phyloP scores from a whole-genome alignment of 2,329 filamentous ascomycete genomes.

The Tolypocladium nubicola region DNA sequence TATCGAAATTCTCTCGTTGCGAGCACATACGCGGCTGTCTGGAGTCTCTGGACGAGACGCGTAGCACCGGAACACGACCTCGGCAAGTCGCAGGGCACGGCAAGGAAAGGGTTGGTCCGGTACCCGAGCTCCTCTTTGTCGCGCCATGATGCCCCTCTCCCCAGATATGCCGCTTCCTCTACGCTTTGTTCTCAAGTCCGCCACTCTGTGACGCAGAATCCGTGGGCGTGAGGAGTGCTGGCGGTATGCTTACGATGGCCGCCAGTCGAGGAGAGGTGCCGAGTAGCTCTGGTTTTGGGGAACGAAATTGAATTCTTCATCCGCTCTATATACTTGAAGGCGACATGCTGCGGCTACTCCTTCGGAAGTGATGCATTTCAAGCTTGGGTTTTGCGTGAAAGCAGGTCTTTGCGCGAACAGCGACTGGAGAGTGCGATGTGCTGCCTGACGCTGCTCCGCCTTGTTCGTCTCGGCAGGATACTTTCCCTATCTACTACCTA shows the following conservation, averaged over 20 bases:
- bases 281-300: not conserved
- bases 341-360: too few species aligned
- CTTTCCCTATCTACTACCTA: too few species aligned
- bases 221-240: not conserved
- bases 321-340: not conserved
- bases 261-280: not conserved
- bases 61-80: not conserved
- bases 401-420: not conserved
- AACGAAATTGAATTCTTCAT: not conserved
- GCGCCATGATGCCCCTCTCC: not conserved
- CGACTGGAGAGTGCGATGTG: not conserved
- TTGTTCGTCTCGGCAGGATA: too few species aligned
- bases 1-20: not conserved
- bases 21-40: not conserved
- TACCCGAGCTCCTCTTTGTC: too few species aligned
- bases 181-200: too few species aligned
- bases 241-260: not conserved
- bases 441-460: not conserved
- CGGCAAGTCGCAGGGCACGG: not conserved
- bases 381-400: not conserved
- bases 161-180: not conserved
- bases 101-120: not conserved
- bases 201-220: not conserved
- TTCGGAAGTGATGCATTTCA: not conserved
- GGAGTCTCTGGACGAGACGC: not conserved